Percentiles rank a stretch among this genome's conserved stretches.
Evolutionary conservation across 1,284 basidiomycete genomes (phyloP).

Genomic region (Ganoderma lucidum): DNA sequence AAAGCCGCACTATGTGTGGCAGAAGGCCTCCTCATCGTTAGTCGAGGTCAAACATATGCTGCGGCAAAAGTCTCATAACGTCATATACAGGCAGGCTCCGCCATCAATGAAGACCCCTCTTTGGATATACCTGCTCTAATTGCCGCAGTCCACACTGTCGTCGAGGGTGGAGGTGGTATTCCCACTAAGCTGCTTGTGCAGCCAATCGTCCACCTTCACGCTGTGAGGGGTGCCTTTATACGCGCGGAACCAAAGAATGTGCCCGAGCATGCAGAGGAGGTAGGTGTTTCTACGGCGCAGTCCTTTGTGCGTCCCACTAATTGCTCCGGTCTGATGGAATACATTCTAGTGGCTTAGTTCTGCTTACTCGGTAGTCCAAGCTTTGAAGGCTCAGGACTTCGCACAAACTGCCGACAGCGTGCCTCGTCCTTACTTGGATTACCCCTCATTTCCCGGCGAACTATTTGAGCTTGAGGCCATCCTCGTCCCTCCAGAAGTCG

Average conservation of each 20-base stretch:
- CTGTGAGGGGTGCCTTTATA: slow-evolving; percentile 40
- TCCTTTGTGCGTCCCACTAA: no score
- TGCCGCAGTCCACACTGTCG: slow-evolving; percentile 68
- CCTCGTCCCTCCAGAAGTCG: slow-evolving; percentile 89
- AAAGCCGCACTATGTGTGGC: slow-evolving; percentile 87
- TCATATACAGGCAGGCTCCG: slow-evolving; percentile 59
- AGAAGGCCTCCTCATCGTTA: slow-evolving; percentile 86
- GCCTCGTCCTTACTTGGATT: slow-evolving; percentile 70
- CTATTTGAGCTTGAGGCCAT: slow-evolving; percentile 80
- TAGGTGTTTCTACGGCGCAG: slow-evolving; percentile 36
- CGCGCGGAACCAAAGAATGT: slow-evolving; percentile 22
- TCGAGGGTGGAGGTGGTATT: slow-evolving; percentile 58
- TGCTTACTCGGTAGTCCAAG: slow-evolving; percentile 62
- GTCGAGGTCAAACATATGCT: slow-evolving; percentile 32
- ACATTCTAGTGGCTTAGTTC: slow-evolving; percentile 64
- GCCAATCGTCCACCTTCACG: slow-evolving; percentile 60
- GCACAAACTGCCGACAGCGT: slow-evolving; percentile 61
- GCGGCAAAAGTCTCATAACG: not conserved
- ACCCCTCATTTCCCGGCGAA: slow-evolving; percentile 52
- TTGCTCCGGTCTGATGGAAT: slow-evolving; percentile 3
- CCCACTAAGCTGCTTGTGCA: slow-evolving; percentile 66
- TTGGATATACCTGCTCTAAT: slow-evolving; percentile 69
- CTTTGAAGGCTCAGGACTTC: slow-evolving; percentile 65
- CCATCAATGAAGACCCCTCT: slow-evolving; percentile 59
- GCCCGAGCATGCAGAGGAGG: slow-evolving; percentile 66